Evolutionary conservation across 1,284 basidiomycete species (phyloP), one percentile per base, ranked within the genome.

Genomic region (Cryptococcus sp.): DNA sequence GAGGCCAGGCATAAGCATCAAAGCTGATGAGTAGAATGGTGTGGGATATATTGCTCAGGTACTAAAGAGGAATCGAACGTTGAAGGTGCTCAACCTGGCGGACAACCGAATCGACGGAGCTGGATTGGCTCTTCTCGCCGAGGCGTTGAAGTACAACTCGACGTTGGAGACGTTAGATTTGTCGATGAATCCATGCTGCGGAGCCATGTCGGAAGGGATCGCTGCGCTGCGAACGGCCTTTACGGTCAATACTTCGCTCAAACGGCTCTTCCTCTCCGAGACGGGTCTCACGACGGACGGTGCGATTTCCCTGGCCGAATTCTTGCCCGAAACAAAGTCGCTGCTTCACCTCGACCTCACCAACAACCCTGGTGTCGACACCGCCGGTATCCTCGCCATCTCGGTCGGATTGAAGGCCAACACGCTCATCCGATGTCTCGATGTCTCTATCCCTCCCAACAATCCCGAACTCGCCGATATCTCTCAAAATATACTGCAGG

Each of bases 101-200:
- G 92, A 97, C 66, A 97, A 97, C 72, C 88, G 86, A 68, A 82
- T 97, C 19, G 92, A 94, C 51, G 79, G 88, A 2, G 75, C 80
- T 7, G 89, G 89, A 39, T 77, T 98, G 12, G 82, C 86, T 0
- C 75, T 80, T 0, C 77, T 98, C 12, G 91, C 91, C 0, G 94
- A 97, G 69, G 87, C 91, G 12, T 74, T 98, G 69, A 95, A 95
- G 83, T 95, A 94, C 72, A 97, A 98, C 63, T 82, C 87, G 2
- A 85, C 84, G 41, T 77, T 99, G 21, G 94, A 97, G 69, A 97
- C 92, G 1, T 80, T 98, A 2, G 93, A 98, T 69, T 70, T 98
- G 45, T 88, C 85, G 69, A 83, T 84, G 63, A 98, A 98, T 68
- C 92, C 92, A 0, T 97, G 94, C 65, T 87, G 83, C 52, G 90